These are phyloP conservation scores for Fomes fomentarius DNA, from an alignment of 1,284 basidiomycete genomes.

Conservation along the genomic window DNA sequence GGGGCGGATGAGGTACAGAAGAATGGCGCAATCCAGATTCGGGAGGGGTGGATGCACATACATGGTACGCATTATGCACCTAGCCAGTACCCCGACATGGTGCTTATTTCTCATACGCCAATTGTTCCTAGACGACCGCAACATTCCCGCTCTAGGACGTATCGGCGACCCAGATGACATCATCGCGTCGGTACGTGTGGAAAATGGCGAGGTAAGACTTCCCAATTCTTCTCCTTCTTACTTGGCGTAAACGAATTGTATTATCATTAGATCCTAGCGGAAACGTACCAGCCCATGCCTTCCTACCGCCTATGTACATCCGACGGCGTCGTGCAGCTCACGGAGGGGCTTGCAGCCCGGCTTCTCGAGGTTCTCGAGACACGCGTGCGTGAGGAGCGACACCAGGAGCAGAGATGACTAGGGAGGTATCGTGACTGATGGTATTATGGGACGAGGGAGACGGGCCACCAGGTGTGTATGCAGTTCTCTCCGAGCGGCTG, in stretches of 20 bases:
- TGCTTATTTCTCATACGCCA: too few species aligned
- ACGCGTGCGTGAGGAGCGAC: slow-evolving; percentile 17
- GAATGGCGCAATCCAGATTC: slow-evolving; percentile 64
- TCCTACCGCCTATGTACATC: slow-evolving; percentile 75
- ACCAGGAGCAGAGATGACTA: slow-evolving; percentile 6
- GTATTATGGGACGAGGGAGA: too few species aligned
- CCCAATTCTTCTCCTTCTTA: neutral
- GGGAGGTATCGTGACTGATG: too few species aligned
- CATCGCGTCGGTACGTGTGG: slow-evolving; percentile 71
- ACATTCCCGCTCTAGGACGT: slow-evolving; percentile 69
- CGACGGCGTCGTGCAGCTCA: slow-evolving; percentile 67
- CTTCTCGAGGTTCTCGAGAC: slow-evolving; percentile 43
- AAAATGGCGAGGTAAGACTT: slow-evolving; percentile 61
- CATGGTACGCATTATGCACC: slow-evolving; percentile 66
- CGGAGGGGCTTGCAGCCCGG: slow-evolving; percentile 57
- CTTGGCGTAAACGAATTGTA: neutral
- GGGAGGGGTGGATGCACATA: slow-evolving; percentile 83
- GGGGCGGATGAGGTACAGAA: slow-evolving; percentile 66
- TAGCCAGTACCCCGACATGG: too few species aligned
- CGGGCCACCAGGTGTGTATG: too few species aligned
- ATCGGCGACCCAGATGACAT: slow-evolving; percentile 84
- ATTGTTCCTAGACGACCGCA: slow-evolving; percentile 61
- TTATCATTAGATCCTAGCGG: slow-evolving; percentile 54
- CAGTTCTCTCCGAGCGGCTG: too few species aligned
- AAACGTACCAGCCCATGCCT: slow-evolving; percentile 81